Base-by-base conservation (phyloP, 2,329 filamentous ascomycete genomes). In the Zymoseptoria tritici region DNA sequence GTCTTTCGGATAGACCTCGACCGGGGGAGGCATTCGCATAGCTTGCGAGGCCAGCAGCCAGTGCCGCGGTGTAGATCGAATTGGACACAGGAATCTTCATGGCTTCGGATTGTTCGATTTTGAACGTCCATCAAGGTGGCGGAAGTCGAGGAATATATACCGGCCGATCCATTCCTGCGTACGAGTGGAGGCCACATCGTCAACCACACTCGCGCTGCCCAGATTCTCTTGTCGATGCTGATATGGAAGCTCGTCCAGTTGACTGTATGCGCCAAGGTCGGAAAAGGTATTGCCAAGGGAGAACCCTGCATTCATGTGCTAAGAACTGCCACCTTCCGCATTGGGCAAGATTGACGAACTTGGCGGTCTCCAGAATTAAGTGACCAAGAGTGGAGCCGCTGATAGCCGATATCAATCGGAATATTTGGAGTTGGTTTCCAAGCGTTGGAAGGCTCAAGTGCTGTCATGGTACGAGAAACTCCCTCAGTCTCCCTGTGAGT, bases 1-100 rank as follows among this genome's bases (percentile, higher is more conserved):
- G 46, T 52, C 58, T 57, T 46, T 59, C 54, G 16, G 61, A 63
- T 20, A 63, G 52, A 20, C 20, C 22, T 22, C 19, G 50, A 21
- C 20, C 22, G 19, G 22, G 50, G 20, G 50, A 21, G 50, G 50
- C 50, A 52, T 52, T 16, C 11, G 20, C 50, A 24, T 21, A 19
- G 22, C 20, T n/a, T 21, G 16, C 20, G 4, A 52, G 22, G 46
- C 46, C 8, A 9, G 50, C n/a, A 4, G 22, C 20, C 11, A 52
- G 20, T 24, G 50, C 7, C 20, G 22, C 50, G 9, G 50, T 1
- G 9, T 13, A 52, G 4, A 24, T 8, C 20, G 11, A 21, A 7
- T 52, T 24, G 8, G 1, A 52, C 6, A 52, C 11, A 52, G 50
- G 1, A 19, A 20, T 52, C 20, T 24, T 21, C 50, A 52, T 52